These are phyloP conservation scores for Vaccinium corymbosum DNA, from an alignment of 148 eudicot species.

Conservation along the genomic window DNA sequence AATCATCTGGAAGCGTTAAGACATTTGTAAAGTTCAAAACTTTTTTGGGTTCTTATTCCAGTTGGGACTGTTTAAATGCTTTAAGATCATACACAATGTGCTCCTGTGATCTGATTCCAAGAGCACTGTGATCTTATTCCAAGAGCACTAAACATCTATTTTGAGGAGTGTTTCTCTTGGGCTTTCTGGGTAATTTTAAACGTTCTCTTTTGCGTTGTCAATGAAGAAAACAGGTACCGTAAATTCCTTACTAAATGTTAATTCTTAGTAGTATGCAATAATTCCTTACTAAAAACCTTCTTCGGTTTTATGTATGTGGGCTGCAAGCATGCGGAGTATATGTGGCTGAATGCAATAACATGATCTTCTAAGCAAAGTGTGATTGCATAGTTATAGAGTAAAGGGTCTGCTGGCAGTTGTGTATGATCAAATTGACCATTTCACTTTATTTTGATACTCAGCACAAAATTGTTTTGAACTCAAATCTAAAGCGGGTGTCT, in stretches of 20 bases:
- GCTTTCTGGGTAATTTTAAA: not conserved
- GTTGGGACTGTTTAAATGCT: not conserved
- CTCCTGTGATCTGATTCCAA: not conserved
- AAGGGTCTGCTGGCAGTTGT: not conserved
- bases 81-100: not conserved
- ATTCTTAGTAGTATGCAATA: not conserved
- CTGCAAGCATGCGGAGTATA: not conserved
- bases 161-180: not conserved
- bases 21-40: not conserved
- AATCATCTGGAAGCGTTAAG: not conserved
- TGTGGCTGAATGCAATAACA: not conserved
- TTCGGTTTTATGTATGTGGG: constrained; percentile 20
- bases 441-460: not conserved
- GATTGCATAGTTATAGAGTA: not conserved
- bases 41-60: not conserved
- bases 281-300: constrained; percentile 21
- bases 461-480: not conserved
- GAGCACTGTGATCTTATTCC: not conserved
- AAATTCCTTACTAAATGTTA: not conserved
- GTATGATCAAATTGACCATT: not conserved
- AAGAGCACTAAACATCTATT: not conserved
- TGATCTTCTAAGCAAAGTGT: not conserved
- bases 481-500: not conserved
- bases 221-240: not conserved
- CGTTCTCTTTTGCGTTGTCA: not conserved